Evolutionary conservation across 2,329 filamentous ascomycete species (phyloP), one percentile per base, ranked within the genome.

Genomic region (Hortaea werneckii): DNA sequence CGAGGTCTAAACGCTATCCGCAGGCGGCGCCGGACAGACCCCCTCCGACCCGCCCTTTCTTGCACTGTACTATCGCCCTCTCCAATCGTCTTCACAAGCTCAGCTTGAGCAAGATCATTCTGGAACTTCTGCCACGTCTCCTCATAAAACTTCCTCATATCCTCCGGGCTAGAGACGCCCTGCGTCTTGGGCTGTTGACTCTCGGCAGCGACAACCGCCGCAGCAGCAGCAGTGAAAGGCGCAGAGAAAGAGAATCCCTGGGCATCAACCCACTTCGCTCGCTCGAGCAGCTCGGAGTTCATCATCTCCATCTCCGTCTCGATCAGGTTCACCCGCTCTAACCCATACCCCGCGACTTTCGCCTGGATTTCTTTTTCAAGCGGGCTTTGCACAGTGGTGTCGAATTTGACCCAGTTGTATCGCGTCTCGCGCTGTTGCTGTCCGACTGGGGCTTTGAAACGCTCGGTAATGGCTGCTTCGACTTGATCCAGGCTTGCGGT

Each of bases 241-340:
- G 8, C 8, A 12, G 9, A 26, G 37, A 40, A 40, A 13, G 12
- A 10, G 32, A 37, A 10, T 10, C 10, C 12, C 4, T 10, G 12
- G 12, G 3, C 10, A 10, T 37, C 12, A 10, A 10, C 32, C 10
- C 10, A 10, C 32, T 37, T 37, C 32, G 10, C 32, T 12, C 12
- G 10, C 32, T 40, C 20, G 10, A 40, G 20, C 3, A 42, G 30
- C 42, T 37, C 13, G 9, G 20, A 29, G n/a, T 28, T 32, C 13
- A 29, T 29, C 42, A 48, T 45, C 37, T 45, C 46, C 30, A 48
- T n/a, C 43, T 48, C 46, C 8, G 35, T 29, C 43, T 48, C 46
- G 32, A 48, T 38, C 42, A 44, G 29, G 30, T 39, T 45, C 9
- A 41, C 32, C 2, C 13, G 39, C 8, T 48, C 35, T 10, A 40